Evolutionary conservation across 305 asterid species (phyloP), one percentile per base, ranked within the genome.

Genomic region (Rubia peregrina): DNA sequence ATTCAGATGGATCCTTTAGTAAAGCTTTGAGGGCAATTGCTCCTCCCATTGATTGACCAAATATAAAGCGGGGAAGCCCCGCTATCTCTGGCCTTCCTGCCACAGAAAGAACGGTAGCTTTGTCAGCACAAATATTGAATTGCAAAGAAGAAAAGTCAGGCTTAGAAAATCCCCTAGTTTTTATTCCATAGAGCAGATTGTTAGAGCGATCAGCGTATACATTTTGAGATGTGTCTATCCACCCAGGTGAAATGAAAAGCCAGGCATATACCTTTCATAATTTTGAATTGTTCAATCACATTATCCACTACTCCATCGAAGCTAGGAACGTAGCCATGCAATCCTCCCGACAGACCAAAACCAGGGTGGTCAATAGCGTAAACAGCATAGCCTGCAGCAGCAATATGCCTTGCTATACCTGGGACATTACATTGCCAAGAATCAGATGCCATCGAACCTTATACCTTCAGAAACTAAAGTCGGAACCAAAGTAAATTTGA

Each of bases 1-100:
- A 90, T 78, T 86, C 86, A 4, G 30, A 69, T 10, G 91, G 97
- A 24, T 85, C 82, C 81, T 86, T 90, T 2, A 92, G 82, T 70
- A 88, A 91, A 65, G 97, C 90, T 87, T 92, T 87, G 40, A 92
- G 78, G 72, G 98, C 96, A 74, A 90, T 71, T 10, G 97, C 98
- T 71, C 98, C 97, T 12, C 98, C 98, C 98, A 92, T 92, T 10
- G 98, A 92, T 77, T 92, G 98, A 64, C 98, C 98, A 76, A 92
- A 92, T 78, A 92, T 73, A 82, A 87, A 90, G 56, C 81, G 77
- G 38, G 95, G 98, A 40, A 90, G 79, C 64, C 91, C 96, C 21
- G 85, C 74, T 68, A 87, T 83, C 87, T 92, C 98, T 0, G 95
- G 96, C 81, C 95, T 83, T 71, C 91, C 98, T 92, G 85, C 63